A percentile compares a stretch with the other conserved stretches of the same genome.
phyloP scores from a whole-genome alignment of 805 yeast species.

The Monosporozyma siamensis region DNA sequence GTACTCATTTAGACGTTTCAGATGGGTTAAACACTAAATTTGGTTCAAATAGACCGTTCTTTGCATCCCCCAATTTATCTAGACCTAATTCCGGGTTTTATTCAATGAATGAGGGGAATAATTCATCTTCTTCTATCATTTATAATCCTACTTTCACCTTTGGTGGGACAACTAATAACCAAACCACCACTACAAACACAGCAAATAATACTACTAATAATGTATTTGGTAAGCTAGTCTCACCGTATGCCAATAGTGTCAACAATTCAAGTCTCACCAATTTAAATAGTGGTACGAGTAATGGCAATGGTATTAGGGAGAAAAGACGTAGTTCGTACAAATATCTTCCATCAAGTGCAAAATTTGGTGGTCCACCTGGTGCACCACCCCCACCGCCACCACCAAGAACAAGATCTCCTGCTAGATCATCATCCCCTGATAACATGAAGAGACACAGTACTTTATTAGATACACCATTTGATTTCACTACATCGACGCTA shows the following conservation, averaged over 20 bases:
- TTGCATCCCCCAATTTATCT: slow-evolving; percentile 14
- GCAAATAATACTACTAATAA: background rate
- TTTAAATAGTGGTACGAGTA: background rate
- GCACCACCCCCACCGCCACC: slow-evolving; percentile 27
- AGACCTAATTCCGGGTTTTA: slow-evolving; percentile 20
- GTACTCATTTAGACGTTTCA: background rate
- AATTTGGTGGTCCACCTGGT: slow-evolving; percentile 13
- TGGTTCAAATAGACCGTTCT: slow-evolving; percentile 7
- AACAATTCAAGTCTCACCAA: slow-evolving; percentile 1
- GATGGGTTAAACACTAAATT: background rate
- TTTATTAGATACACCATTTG: slow-evolving; percentile 23
- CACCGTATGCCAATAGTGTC: background rate
- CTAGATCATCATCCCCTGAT: slow-evolving; percentile 24
- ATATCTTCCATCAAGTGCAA: slow-evolving; percentile 23
- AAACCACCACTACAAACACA: background rate
- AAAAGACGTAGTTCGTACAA: slow-evolving; percentile 21
- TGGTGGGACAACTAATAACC: slow-evolving; percentile 16
- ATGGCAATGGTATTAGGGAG: slow-evolving; percentile 11
- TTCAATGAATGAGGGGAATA: slow-evolving; percentile 23
- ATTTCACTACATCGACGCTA: slow-evolving; percentile 15
- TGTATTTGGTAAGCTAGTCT: background rate
- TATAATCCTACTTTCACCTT: slow-evolving; percentile 27
- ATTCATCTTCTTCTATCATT: slow-evolving; percentile 29
- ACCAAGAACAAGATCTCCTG: slow-evolving; percentile 22
- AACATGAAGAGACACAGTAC: slow-evolving; percentile 15